phyloP scores from a whole-genome alignment of 257 asterid genomes.

The Capsicum baccatum region DNA sequence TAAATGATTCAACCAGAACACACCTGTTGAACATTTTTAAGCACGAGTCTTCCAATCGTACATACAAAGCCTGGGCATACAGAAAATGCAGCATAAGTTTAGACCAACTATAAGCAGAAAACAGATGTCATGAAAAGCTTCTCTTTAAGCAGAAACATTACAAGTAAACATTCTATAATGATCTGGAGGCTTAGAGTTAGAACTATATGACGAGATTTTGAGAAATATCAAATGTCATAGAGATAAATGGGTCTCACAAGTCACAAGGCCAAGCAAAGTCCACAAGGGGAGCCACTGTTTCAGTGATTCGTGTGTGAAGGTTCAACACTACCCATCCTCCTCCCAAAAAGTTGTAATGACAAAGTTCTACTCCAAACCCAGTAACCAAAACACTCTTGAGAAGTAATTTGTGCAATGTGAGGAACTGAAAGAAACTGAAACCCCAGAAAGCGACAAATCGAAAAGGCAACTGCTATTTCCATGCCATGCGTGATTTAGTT shows the following conservation, averaged over 20 bases:
- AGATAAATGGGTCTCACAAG: not conserved
- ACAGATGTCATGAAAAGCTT: not conserved
- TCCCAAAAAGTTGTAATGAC: not conserved
- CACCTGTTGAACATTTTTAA: constrained; percentile 71
- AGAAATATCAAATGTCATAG: not conserved
- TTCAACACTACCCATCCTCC: not conserved
- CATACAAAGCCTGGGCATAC: constrained; percentile 49
- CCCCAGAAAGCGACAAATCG: not conserved
- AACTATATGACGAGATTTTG: not conserved
- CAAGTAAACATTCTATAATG: not conserved
- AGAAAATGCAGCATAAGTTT: not conserved
- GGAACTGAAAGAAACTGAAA: not conserved
- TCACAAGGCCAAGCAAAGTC: not conserved
- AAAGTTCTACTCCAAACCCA: not conserved
- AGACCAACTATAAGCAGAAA: not conserved
- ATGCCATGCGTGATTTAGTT: not conserved
- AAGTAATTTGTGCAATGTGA: not conserved
- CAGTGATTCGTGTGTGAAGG: not conserved
- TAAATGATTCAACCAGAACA: not conserved
- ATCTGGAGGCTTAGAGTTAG: not conserved
- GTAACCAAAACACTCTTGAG: not conserved
- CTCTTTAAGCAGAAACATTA: not conserved
- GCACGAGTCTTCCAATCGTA: constrained; percentile 48
- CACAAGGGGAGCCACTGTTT: not conserved
- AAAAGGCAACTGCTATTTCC: not conserved